Evolutionary conservation across 2,329 filamentous ascomycete species (phyloP), one percentile per base, ranked within the genome.

Genomic region (Emmonsiellopsis sp.): DNA sequence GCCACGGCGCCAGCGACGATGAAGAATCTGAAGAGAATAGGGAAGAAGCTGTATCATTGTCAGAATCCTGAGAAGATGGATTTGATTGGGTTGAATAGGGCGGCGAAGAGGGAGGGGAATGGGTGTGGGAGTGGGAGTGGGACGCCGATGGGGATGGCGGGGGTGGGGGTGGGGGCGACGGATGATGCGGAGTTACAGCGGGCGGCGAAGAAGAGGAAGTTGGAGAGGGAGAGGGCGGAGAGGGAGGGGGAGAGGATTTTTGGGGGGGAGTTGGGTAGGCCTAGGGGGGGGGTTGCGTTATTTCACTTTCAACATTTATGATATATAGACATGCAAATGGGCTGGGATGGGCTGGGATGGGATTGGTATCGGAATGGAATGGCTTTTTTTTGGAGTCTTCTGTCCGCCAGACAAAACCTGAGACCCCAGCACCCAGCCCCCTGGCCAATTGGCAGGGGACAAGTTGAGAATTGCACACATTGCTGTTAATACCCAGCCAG

Each of bases 41-140:
- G 72, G 15, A 76, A 76, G 61, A 78, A 78, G 57, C 61, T 76
- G 10, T 74, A 71, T 54, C 69, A 72, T 37, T 78, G 75, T 55
- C 72, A 75, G 58, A 75, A 77, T 55, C 73, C 74, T 0, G 73
- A 77, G 54, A 76, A 76, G 56, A 61, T 65, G 1, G 72, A 74
- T 52, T 58, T 75, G 2, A 66, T 68, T 1, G 67, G 64, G 1
- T 59, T 67, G 8, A 65, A 64, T 50, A 64, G 60, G 40, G 66
- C 65, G 38, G 32, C 35, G 48, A 54, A 55, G 15, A 50, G 56
- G 10, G 59, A 59, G 34, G 62, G 68, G 61, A 2, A 58, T 61
- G 5, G 58, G 60, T 40, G 55, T 3, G 52, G 53, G 3, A 54
- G 52, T 13, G 57, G 54, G 1, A 53, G 57, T 2, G 58, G 10